Evolutionary conservation across 768 basidiomycete genomes (phyloP).

Genomic region (Hortiboletus campestris): DNA sequence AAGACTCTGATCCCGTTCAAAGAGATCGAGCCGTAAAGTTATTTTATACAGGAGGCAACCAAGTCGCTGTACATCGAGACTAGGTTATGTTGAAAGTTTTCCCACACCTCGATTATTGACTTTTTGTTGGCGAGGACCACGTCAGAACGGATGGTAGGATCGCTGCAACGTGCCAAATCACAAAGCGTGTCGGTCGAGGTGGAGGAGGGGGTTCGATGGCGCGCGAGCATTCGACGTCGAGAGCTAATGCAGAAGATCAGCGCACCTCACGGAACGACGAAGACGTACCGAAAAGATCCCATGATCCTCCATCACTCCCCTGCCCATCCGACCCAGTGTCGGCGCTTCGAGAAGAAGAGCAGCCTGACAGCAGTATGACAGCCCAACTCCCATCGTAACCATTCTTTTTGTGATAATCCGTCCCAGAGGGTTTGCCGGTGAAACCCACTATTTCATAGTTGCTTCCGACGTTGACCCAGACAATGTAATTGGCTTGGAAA

Average conservation of each 20-base stretch:
- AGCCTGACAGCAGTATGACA: not conserved
- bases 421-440: not conserved
- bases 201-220: not conserved
- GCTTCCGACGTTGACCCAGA: not conserved
- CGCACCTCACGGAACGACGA: too few species aligned
- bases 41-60: not conserved
- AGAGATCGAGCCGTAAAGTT: not conserved
- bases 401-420: too few species aligned
- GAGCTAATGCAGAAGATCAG: too few species aligned
- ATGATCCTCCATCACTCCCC: too few species aligned
- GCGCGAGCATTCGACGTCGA: not conserved
- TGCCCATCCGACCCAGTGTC: too few species aligned
- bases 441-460: not conserved
- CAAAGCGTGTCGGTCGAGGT: not conserved
- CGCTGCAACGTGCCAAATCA: not conserved
- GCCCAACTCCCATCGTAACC: not conserved
- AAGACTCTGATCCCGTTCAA: not conserved
- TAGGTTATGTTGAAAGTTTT: not conserved
- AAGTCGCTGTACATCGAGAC: not conserved
- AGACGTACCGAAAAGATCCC: too few species aligned
- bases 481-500: not conserved
- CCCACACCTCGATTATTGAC: not conserved
- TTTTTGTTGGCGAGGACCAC: not conserved
- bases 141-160: not conserved
- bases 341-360: not conserved